Evolutionary conservation across 2,329 filamentous ascomycete species (phyloP).

Genomic region (Coniochaeta sp.): DNA sequence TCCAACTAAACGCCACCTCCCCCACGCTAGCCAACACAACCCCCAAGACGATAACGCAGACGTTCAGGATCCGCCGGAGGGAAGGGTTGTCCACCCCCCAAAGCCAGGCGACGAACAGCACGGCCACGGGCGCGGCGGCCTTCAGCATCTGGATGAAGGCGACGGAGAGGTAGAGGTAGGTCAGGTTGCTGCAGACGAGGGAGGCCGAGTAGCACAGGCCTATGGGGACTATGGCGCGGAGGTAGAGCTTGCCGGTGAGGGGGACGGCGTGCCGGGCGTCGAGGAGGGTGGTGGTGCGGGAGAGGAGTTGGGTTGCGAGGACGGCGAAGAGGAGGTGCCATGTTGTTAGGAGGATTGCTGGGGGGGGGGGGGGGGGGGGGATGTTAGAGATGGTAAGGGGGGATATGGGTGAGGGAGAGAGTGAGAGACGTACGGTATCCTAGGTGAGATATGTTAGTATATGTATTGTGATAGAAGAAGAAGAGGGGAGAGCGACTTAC

Average conservation of each 20-base stretch:
- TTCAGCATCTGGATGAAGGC: slow-evolving; percentile 66
- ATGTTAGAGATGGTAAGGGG: not conserved
- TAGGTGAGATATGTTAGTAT: slow-evolving; percentile 19
- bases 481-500: slow-evolving; percentile 41
- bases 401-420: not conserved
- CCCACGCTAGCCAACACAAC: slow-evolving; percentile 49
- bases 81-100: not conserved
- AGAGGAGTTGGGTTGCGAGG: slow-evolving; percentile 57
- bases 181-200: slow-evolving; percentile 60
- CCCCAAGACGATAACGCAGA: slow-evolving; percentile 21
- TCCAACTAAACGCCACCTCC: slow-evolving; percentile 44
- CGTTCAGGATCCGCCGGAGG: slow-evolving; percentile 1
- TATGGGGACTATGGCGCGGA: slow-evolving; percentile 59
- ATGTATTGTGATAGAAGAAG: slow-evolving; percentile 9
- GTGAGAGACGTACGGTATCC: slow-evolving; percentile 40
- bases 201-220: slow-evolving; percentile 59
- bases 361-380: slow-evolving; percentile 1
- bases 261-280: slow-evolving; percentile 55
- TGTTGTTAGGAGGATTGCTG: slow-evolving; percentile 54
- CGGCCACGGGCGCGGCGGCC: not conserved
- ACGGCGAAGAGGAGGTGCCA: slow-evolving; percentile 64
- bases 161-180: slow-evolving; percentile 61
- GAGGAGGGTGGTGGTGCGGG: slow-evolving; percentile 55
- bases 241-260: slow-evolving; percentile 54
- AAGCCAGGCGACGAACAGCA: not conserved